These are phyloP conservation scores for Penicillium psychrosexuale DNA, from an alignment of 2,329 filamentous ascomycete genomes.

Conservation along the genomic window DNA sequence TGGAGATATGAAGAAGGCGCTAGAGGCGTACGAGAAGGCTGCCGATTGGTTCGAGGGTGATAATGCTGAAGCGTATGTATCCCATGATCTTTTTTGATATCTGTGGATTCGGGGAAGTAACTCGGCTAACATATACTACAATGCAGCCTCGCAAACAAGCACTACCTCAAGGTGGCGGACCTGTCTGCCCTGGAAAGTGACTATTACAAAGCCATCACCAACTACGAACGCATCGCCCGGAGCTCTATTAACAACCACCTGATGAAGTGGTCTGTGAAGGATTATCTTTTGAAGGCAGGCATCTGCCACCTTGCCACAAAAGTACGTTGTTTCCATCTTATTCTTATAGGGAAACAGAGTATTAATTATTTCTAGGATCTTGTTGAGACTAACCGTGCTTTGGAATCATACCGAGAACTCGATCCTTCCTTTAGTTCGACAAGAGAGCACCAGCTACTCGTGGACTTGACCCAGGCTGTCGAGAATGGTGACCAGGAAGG, in stretches of 20 bases:
- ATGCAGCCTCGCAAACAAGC: slow-evolving; percentile 79
- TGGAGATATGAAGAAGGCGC: slow-evolving; percentile 71
- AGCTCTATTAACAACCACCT: slow-evolving; percentile 82
- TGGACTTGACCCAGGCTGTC: slow-evolving; percentile 71
- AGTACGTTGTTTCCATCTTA: slow-evolving; percentile 26
- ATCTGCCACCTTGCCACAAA: slow-evolving; percentile 79
- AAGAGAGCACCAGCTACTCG: slow-evolving; percentile 76
- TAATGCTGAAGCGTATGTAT: slow-evolving; percentile 69
- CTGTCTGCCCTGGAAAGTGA: slow-evolving; percentile 76
- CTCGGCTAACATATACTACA: background rate
- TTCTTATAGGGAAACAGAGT: background rate
- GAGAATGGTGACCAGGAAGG: slow-evolving; percentile 75
- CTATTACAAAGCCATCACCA: slow-evolving; percentile 77
- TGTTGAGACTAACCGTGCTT: slow-evolving; percentile 72
- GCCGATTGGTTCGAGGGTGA: slow-evolving; percentile 88
- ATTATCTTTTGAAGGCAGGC: slow-evolving; percentile 91
- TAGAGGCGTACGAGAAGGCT: slow-evolving; percentile 79
- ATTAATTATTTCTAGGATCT: slow-evolving; percentile 54
- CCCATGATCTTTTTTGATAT: background rate
- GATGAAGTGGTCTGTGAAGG: slow-evolving; percentile 91
- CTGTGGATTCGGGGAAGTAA: background rate
- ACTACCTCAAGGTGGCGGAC: slow-evolving; percentile 89
- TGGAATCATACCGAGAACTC: slow-evolving; percentile 77
- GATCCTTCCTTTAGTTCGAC: slow-evolving; percentile 74
- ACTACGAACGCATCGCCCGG: slow-evolving; percentile 79